A percentile compares a stretch with the other conserved stretches of the same genome.
Evolutionary conservation across 169 alveolate genomes (phyloP).

Genomic region (Eimeria praecox): DNA sequence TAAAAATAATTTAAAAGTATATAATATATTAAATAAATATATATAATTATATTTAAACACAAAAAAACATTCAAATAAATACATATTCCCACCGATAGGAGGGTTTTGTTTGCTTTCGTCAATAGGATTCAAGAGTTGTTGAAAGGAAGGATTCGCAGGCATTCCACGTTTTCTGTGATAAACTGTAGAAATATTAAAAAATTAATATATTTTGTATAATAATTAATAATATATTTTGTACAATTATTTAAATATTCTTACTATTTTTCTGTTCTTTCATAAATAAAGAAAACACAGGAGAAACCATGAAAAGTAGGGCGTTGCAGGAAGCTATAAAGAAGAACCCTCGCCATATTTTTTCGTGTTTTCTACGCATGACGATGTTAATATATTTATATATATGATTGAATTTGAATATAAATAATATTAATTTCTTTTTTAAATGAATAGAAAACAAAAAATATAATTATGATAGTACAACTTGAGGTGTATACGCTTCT

Average conservation of each 20-base stretch:
- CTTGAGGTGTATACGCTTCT: background rate
- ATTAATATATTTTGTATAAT: background rate
- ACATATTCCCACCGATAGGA: background rate
- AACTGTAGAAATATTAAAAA: background rate
- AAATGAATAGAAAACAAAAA: background rate
- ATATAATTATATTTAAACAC: background rate
- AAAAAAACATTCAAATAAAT: background rate
- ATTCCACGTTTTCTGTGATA: background rate
- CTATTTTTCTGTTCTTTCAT: background rate
- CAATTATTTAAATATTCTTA: background rate
- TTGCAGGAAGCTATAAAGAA: background rate
- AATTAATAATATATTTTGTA: background rate
- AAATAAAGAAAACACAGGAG: background rate
- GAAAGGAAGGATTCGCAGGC: background rate
- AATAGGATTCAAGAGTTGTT: background rate
- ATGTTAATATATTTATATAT: too few species aligned
- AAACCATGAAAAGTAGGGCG: background rate
- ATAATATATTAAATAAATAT: too few species aligned
- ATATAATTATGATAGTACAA: background rate
- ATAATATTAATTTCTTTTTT: too few species aligned
- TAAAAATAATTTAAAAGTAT: background rate
- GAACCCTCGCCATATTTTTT: background rate
- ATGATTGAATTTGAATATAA: too few species aligned
- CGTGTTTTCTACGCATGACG: conserved; percentile 3
- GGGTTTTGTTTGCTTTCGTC: conserved; percentile 6